Evolutionary conservation across 23 red algal species (phyloP), one percentile per base, ranked within the genome.

Genomic region (Gracilaria vermiculophylla): DNA sequence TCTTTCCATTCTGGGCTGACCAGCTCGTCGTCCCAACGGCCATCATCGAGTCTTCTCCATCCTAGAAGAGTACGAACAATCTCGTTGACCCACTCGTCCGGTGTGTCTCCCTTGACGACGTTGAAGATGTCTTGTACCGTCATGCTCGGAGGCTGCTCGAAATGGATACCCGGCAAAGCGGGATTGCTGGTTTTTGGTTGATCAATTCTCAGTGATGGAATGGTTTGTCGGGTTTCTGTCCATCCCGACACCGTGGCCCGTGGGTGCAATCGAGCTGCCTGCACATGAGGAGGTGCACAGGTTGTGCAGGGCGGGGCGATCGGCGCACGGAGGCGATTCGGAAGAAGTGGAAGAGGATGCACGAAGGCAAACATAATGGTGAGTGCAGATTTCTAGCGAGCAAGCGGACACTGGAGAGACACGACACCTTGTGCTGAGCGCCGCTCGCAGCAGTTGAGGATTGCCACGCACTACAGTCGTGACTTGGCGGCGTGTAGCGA

Each of bases 21-120:
- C 1, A 47, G 44, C 0, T 44, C 85, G 64, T 77, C 61, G 51
- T 61, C 21, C 78, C 62, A 75, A 3, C 13, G 31, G n/a, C 78
- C 62, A 20, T 55, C 39, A 53, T 60, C 52, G 16, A 81, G 53
- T 45, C 58, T 78, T 28, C 57, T 34, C 80, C 70, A 95, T 43
- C 93, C 93, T 28, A 95, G 93, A 40, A 95, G 44, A n/a, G 87
- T 79, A 14, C 64, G 78, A 2, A 91, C 20, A 50, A 95, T 95
- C 29, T 95, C 93, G 61, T 95, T 95, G 13, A 95, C 93, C 77
- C 77, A 91, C 24, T 20, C 70, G 52, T 95, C 93, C 12, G 84
- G 93, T 11, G 82, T 81, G 8, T 91, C 73, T 11, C 77, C 77
- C 24, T 53, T 60, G 5, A 80, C 42, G 16, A 95, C 77, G 13